Conservation (phyloP, 2,329 filamentous ascomycete genomes). For the Sclerotinia minor region DNA sequence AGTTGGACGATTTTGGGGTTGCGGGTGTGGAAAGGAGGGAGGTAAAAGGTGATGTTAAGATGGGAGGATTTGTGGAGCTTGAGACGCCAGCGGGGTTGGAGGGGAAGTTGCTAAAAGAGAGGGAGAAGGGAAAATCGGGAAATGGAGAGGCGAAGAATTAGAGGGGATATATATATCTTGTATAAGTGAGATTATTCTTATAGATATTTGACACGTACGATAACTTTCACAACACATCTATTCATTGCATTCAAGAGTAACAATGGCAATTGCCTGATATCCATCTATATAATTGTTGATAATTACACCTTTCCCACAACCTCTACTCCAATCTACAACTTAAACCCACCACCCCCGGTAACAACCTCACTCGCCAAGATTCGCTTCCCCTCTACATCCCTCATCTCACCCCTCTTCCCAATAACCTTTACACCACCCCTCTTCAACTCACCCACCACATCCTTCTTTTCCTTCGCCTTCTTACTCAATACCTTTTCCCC, state of each 20-base stretch:
- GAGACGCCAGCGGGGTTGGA: slow-evolving; percentile 48
- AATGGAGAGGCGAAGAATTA: neutral
- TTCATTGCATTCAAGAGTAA: neutral
- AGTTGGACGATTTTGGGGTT: slow-evolving; percentile 20
- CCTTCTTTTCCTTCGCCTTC: slow-evolving; percentile 57
- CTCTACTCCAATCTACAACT: slow-evolving; percentile 50
- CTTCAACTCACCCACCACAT: slow-evolving; percentile 59
- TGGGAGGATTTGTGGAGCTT: slow-evolving; percentile 47
- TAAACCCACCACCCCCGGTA: slow-evolving; percentile 57
- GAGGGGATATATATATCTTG: no score
- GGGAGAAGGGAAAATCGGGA: slow-evolving; percentile 6
- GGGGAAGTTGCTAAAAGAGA: slow-evolving; percentile 33
- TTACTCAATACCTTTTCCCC: slow-evolving; percentile 54
- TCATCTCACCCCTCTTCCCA: slow-evolving; percentile 82
- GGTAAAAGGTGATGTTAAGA: slow-evolving; percentile 43
- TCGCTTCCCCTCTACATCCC: slow-evolving; percentile 80
- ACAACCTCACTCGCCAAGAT: slow-evolving; percentile 54
- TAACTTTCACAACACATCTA: neutral
- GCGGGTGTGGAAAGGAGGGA: neutral
- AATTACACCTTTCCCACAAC: neutral
- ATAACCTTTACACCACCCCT: slow-evolving; percentile 90
- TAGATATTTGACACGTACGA: neutral
- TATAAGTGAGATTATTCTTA: neutral
- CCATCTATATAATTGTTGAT: neutral
- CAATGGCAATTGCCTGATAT: slow-evolving; percentile 9